Evolutionary conservation across 163 green algal species (phyloP).

Genomic region (Chlamydomonas reinhardtii): DNA sequence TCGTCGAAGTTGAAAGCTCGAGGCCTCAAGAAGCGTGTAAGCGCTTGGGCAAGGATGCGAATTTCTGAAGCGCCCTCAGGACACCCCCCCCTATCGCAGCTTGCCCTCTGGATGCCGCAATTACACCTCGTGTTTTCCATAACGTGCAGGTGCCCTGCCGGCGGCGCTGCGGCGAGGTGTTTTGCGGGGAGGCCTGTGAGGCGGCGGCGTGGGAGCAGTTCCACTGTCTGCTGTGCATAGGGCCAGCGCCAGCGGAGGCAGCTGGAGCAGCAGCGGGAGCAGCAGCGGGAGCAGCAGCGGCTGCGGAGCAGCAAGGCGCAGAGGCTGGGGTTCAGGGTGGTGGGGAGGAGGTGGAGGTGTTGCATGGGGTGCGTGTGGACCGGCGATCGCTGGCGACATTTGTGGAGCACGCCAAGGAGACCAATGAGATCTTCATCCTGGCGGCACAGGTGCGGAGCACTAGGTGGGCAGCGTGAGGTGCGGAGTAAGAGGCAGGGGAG

Average conservation of each 20-base stretch:
- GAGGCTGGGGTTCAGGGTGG: not conserved
- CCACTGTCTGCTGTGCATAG: constrained; percentile 76
- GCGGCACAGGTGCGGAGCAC: constrained; percentile 74
- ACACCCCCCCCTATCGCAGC: too few relatives aligned
- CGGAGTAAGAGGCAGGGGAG: too few relatives aligned
- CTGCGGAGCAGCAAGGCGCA: not conserved
- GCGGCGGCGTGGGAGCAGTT: constrained; percentile 70
- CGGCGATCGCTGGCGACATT: constrained; percentile 66
- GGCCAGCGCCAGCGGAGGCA: not conserved
- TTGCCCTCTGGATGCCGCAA: too few relatives aligned
- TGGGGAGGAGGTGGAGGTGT: not conserved
- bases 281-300: not conserved
- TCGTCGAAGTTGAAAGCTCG: too few relatives aligned
- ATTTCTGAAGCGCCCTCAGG: too few relatives aligned
- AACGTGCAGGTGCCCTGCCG: constrained; percentile 62
- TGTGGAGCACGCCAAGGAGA: constrained; percentile 76
- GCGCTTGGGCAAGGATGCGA: too few relatives aligned
- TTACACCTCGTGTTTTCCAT: too few relatives aligned
- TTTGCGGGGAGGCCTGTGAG: constrained; percentile 75
- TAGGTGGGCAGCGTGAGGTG: too few relatives aligned
- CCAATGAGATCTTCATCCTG: constrained; percentile 92
- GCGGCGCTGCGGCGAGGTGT: constrained; percentile 63
- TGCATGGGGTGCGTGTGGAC: constrained; percentile 40
- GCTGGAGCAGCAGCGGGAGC: not conserved
- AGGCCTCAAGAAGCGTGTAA: too few relatives aligned